Conservation (phyloP, 2,329 filamentous ascomycete genomes). For the Fusarium fujikuroi region DNA sequence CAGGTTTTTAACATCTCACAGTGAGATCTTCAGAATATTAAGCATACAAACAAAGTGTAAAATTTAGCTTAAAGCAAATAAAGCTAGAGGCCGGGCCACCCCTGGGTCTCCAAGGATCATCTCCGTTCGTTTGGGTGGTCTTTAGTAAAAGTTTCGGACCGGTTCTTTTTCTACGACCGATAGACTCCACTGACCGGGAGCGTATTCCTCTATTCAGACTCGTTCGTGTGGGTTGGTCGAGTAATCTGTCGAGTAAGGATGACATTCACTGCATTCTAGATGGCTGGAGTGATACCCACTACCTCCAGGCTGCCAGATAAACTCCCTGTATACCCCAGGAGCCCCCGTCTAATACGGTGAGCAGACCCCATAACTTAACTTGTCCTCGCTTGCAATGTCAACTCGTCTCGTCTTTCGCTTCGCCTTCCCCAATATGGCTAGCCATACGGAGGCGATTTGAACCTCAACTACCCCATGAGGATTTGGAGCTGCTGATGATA, state of each 20-base stretch:
- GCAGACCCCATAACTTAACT: neutral
- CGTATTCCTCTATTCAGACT: neutral
- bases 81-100: neutral
- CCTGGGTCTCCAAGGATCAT: neutral
- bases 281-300: conserved; percentile 15
- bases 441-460: conserved; percentile 1
- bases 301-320: neutral
- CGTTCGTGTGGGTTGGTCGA: neutral
- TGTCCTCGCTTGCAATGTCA: neutral
- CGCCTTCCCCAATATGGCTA: conserved; percentile 14
- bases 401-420: conserved; percentile 8
- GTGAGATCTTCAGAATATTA: neutral
- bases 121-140: neutral
- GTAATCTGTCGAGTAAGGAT: conserved; percentile 10
- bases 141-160: conserved; percentile 32
- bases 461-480: conserved; percentile 2
- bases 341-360: neutral
- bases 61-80: conserved; percentile 20
- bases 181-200: conserved; percentile 20
- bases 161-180: conserved; percentile 38
- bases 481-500: conserved; percentile 4
- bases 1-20: conserved; percentile 19
- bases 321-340: neutral
- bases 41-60: conserved; percentile 15
- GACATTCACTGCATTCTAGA: conserved; percentile 11